Base-by-base conservation (phyloP, 2,329 filamentous ascomycete species). In the Verticillium longisporum region DNA sequence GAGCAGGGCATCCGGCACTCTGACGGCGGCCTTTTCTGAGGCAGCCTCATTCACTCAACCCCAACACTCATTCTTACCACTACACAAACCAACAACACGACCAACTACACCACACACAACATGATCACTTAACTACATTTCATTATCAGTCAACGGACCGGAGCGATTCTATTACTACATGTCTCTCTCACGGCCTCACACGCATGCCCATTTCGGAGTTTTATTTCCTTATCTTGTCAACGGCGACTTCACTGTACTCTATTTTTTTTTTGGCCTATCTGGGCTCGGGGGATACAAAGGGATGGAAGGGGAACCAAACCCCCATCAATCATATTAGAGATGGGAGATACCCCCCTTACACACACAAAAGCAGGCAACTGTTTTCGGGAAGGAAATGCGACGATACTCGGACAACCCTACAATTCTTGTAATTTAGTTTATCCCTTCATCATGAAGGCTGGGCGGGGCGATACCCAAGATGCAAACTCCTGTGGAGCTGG, bases 1-100 rank as follows among this genome's bases (percentile, higher is more conserved):
- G 64, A 69, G 36, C 69, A 75, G 33, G 74, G 75, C 36, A 54
- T 32, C 36, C 59, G 63, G 18, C 61, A 61, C 11, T 60, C 65
- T 26, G 64, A 66, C 54, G 61, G 64, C 53, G 60, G 62, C 50
- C 61, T 66, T 56, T 67, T 65, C 57, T 63, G 32, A 62, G 56
- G 41, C 18, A 7, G 34, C n/a, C 7, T 21, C 5, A 11, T 26
- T 18, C 6, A 31, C 56, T n/a, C 2, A 4, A 38, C 37, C 56
- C 33, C 37, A n/a, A 31, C 37, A 5, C 26, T 6, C 56, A 57
- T 31, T 38, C 50, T 15, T 1, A 50, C 37, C 18, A 14, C 9
- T 21, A 41, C 56, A 33, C n/a, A n/a, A 9, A 11, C 18, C 15
- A 45, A 14, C 34, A 34, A n/a, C n/a, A n/a, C n/a, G n/a, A n/a